phyloP scores from a whole-genome alignment of 2,329 filamentous ascomycete genomes.

The Kalmusia sp. region DNA sequence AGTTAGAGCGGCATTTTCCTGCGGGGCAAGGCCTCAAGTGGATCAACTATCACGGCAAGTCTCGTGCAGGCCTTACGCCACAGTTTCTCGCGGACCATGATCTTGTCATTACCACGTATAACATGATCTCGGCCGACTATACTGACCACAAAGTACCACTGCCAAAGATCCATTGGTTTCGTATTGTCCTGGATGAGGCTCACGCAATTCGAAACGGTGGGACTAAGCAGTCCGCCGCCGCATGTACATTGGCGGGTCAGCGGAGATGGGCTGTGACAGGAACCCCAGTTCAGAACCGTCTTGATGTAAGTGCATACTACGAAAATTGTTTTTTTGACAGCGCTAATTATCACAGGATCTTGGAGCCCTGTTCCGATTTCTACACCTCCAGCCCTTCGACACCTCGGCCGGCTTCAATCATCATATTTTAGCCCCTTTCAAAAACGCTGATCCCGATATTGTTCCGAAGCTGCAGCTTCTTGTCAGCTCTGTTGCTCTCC shows the following conservation, averaged over 20 bases:
- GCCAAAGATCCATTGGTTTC: constrained; percentile 86
- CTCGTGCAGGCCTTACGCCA: constrained; percentile 67
- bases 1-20: constrained; percentile 82
- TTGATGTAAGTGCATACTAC: constrained; percentile 56
- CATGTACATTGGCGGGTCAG: constrained; percentile 78
- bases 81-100: constrained; percentile 76
- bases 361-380: constrained; percentile 83
- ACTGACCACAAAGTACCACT: constrained; percentile 68
- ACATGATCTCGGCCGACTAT: constrained; percentile 82
- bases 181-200: constrained; percentile 91
- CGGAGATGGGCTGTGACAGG: constrained; percentile 97
- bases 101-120: constrained; percentile 91
- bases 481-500: constrained; percentile 92
- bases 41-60: constrained; percentile 86
- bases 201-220: constrained; percentile 90
- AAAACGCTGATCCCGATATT: constrained; percentile 82
- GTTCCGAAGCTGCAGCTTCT: constrained; percentile 85
- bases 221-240: constrained; percentile 83
- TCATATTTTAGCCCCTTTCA: constrained; percentile 85
- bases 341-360: constrained; percentile 63
- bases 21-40: constrained; percentile 66
- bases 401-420: constrained; percentile 77
- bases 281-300: constrained; percentile 91
- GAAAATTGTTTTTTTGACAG: not conserved
- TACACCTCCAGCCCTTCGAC: constrained; percentile 85